Evolutionary conservation across 2,329 filamentous ascomycete genomes (phyloP), one percentile per base, ranked within the genome.

Genomic region (Leptodontidium sp.): DNA sequence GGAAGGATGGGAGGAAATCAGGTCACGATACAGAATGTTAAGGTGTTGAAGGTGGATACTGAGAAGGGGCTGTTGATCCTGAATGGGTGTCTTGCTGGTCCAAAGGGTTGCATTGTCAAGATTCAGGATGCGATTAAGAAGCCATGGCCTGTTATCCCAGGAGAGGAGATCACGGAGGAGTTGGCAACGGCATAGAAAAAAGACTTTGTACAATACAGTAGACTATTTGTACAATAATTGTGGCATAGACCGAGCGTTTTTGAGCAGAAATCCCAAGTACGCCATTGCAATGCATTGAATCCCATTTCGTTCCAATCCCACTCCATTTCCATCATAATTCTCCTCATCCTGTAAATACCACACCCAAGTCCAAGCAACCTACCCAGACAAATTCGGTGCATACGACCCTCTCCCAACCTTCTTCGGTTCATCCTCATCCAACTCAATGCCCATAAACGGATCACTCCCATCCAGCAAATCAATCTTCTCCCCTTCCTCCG

Each of bases 91-190:
- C 90, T 99, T 52, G 92, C 92, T 43, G 96, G 96, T 0, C 95
- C 95, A 68, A 97, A 97, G 82, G 92, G 93, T 70, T 90, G 92
- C 73, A 82, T 94, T 67, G 92, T 99, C 70, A 90, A 90, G 82
- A 85, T 99, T 66, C 91, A 97, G 79, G 96, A 99, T 81, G 92
- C 96, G 15, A 87, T 96, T 80, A 97, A 97, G 87, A 96, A 97
- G 84, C 87, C 89, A 29, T 91, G 89, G 89, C 89, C 89, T 3
- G 80, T 85, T 59, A 80, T 87, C 21, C 83, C 85, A 5, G 86
- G 85, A 2, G 80, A 14, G 83, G 85, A 74, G 80, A 85, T 15
- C 81, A 84, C 70, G 83, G 83, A 78, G 80, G 65, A 17, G 24
- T 8, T 35, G 65, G 82, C 85, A 78, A 70, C 68, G 29, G 73